Conservation (phyloP, 2,329 filamentous ascomycete genomes). For the Byssothecium circinans region DNA sequence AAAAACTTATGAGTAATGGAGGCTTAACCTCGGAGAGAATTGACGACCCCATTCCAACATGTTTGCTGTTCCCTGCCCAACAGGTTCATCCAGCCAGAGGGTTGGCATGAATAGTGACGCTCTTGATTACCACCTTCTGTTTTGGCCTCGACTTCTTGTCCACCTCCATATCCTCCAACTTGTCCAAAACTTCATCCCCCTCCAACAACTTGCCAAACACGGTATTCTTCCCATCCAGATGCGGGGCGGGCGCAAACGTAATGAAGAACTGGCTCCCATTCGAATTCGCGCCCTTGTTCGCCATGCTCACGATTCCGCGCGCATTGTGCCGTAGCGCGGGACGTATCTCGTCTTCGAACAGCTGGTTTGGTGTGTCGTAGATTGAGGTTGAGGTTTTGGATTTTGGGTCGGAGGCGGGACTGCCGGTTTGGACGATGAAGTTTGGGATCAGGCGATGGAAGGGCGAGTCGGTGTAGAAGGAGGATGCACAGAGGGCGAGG, state of each 20-base stretch:
- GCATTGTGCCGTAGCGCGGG: conserved; percentile 68
- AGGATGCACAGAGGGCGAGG: conserved; percentile 79
- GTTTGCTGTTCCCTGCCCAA: background rate
- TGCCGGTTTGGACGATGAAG: conserved; percentile 82
- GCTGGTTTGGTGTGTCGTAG: conserved; percentile 53
- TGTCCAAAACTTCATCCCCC: conserved; percentile 64
- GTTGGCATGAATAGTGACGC: conserved; percentile 76
- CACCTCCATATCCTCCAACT: conserved; percentile 70
- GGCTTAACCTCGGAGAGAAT: too few relatives aligned
- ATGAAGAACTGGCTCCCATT: conserved; percentile 84
- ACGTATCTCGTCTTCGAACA: conserved; percentile 80
- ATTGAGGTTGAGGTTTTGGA: conserved; percentile 71
- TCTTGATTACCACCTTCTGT: conserved; percentile 66
- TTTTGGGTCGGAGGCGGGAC: conserved; percentile 51
- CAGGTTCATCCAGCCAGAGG: conserved; percentile 64
- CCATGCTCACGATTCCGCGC: conserved; percentile 74
- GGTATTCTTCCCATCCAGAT: conserved; percentile 82
- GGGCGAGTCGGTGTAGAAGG: conserved; percentile 73
- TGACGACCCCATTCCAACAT: too few relatives aligned
- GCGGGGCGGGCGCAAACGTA: conserved; percentile 73
- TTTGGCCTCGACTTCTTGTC: conserved; percentile 78
- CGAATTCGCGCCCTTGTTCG: conserved; percentile 72
- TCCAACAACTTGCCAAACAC: conserved; percentile 74
- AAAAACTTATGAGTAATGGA: too few relatives aligned
- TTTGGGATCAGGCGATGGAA: conserved; percentile 79